Evolutionary conservation across 2,329 filamentous ascomycete species (phyloP).

Genomic region (Hypocreales sp.): DNA sequence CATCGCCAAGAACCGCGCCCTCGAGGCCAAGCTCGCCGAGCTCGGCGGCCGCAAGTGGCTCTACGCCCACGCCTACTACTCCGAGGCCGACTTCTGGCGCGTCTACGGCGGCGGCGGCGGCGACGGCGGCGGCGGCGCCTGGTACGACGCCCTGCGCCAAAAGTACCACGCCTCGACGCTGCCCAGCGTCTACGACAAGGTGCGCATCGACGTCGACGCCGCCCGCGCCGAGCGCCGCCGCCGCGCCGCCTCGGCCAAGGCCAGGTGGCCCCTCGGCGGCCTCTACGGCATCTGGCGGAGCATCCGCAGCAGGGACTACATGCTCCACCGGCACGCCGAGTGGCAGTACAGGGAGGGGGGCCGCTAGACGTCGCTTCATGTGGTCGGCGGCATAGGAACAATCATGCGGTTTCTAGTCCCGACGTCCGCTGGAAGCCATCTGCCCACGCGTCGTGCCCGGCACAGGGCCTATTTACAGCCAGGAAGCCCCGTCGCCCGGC

Average conservation of each 20-base stretch:
- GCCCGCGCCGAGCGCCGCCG: conserved; percentile 23
- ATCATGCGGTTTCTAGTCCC: no score
- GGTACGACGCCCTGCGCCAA: conserved; percentile 45
- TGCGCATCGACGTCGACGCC: conserved; percentile 36
- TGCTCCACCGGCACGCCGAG: conserved; percentile 33
- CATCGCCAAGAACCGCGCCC: conserved; percentile 49
- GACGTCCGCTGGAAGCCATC: no score
- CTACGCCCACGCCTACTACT: conserved; percentile 75
- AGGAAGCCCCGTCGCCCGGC: no score
- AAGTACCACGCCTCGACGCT: conserved; percentile 48
- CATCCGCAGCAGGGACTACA: conserved; percentile 40
- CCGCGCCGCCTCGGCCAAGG: conserved; percentile 26
- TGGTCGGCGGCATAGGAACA: no score
- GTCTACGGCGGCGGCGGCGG: no score
- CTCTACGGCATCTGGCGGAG: conserved; percentile 44
- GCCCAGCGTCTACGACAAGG: conserved; percentile 58
- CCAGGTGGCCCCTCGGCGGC: conserved; percentile 39
- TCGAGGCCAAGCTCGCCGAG: conserved; percentile 53
- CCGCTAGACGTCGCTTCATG: no score
- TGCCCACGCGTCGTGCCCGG: no score
- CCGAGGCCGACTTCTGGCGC: conserved; percentile 53
- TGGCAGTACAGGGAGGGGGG: no score
- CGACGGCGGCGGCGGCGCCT: conserved; percentile 29
- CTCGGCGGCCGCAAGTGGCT: conserved; percentile 75
- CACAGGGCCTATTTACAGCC: no score